phyloP scores from a whole-genome alignment of 805 yeast species.

The Lachancea meyersii region DNA sequence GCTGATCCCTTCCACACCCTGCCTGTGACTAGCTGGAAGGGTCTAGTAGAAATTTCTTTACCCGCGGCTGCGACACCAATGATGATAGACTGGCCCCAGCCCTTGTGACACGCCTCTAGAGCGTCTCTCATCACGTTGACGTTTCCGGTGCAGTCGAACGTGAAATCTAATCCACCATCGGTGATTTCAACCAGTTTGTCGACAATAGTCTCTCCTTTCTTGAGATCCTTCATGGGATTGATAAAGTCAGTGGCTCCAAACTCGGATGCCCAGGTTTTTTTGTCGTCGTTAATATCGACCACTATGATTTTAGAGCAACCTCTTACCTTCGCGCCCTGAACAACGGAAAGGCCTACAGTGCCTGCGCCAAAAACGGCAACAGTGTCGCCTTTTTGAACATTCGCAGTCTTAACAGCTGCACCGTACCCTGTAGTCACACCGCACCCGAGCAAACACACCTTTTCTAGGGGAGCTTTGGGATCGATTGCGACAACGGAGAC shows the following conservation, averaged over 20 bases:
- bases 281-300: constrained; percentile 78
- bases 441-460: constrained; percentile 91
- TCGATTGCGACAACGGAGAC: constrained; percentile 92
- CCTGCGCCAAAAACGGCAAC: constrained; percentile 98
- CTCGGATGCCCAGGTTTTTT: constrained; percentile 76
- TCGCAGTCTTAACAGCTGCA: constrained; percentile 90
- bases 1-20: constrained; percentile 99
- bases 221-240: constrained; percentile 66
- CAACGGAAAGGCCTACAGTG: constrained; percentile 91
- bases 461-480: constrained; percentile 74
- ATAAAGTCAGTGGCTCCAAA: constrained; percentile 96
- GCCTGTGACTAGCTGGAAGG: constrained; percentile 98
- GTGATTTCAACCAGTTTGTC: constrained; percentile 81
- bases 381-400: constrained; percentile 80
- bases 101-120: constrained; percentile 95
- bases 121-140: constrained; percentile 93
- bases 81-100: constrained; percentile 94
- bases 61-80: constrained; percentile 99
- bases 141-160: constrained; percentile 98
- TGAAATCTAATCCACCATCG: constrained; percentile 94
- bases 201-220: constrained; percentile 70
- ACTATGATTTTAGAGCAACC: constrained; percentile 78
- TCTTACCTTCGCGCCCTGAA: constrained; percentile 86
- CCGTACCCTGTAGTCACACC: constrained; percentile 99
- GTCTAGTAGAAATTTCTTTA: constrained; percentile 91